These are phyloP conservation scores for Favolaschia claudopus DNA, from an alignment of 768 basidiomycete species.

Conservation along the genomic window DNA sequence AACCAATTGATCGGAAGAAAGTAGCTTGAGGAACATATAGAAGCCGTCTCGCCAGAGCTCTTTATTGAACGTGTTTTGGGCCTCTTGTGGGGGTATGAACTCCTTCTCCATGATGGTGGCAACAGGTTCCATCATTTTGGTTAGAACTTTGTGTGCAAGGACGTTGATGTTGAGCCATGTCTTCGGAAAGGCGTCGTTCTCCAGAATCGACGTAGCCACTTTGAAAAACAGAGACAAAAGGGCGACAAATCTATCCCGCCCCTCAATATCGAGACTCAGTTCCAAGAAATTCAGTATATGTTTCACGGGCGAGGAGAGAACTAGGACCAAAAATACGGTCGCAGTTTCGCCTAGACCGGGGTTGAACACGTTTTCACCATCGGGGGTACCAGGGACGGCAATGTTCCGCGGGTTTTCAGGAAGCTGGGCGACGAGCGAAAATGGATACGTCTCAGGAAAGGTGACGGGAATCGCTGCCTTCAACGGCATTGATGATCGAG, in stretches of 20 bases:
- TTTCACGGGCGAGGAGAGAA: conserved; percentile 80
- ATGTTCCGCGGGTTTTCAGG: conserved; percentile 61
- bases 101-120: conserved; percentile 78
- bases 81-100: conserved; percentile 78
- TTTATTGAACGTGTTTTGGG: conserved; percentile 72
- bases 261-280: conserved; percentile 86
- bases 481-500: conserved; percentile 63
- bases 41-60: conserved; percentile 85
- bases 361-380: conserved; percentile 66
- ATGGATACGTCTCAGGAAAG: conserved; percentile 95
- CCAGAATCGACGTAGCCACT: conserved; percentile 80
- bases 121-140: conserved; percentile 88
- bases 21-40: conserved; percentile 80
- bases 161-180: conserved; percentile 94
- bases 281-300: conserved; percentile 83
- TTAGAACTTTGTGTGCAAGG: conserved; percentile 84
- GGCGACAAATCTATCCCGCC: conserved; percentile 75
- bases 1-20: conserved; percentile 89
- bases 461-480: conserved; percentile 74
- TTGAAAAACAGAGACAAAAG: conserved; percentile 83
- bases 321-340: conserved; percentile 81
- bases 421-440: conserved; percentile 76
- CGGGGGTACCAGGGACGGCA: conserved; percentile 47
- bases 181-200: conserved; percentile 87
- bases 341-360: conserved; percentile 86